A percentile compares a stretch with the other conserved stretches of the same genome.
These are phyloP conservation scores for Sordariomycetes sp. DNA, from an alignment of 2,329 filamentous ascomycete genomes.

Conservation along the genomic window DNA sequence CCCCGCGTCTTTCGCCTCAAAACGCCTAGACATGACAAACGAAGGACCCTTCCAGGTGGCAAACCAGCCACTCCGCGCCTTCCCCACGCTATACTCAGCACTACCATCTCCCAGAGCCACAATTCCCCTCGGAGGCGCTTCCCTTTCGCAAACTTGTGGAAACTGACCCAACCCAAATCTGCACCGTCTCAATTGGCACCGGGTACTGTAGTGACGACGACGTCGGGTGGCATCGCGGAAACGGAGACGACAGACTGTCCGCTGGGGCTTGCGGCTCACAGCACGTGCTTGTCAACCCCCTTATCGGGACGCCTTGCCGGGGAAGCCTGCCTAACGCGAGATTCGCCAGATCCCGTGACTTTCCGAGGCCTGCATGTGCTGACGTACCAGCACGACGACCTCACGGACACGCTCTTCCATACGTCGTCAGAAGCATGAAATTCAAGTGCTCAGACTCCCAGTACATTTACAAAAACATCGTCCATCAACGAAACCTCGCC, in stretches of 20 bases:
- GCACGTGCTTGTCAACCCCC: neutral
- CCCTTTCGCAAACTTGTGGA: neutral
- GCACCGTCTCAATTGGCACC: neutral
- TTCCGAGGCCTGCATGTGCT: neutral
- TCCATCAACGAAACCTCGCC: no score
- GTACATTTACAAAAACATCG: no score
- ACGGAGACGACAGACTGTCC: no score
- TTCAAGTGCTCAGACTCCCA: neutral
- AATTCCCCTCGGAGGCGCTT: neutral
- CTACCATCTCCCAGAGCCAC: neutral
- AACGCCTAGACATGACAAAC: neutral
- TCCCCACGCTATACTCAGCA: neutral
- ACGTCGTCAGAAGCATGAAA: neutral
- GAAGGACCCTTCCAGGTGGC: neutral
- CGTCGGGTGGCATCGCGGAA: no score
- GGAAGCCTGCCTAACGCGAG: neutral
- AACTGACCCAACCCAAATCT: neutral
- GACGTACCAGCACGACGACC: neutral
- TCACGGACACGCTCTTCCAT: neutral
- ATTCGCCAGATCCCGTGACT: neutral
- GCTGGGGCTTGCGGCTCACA: no score
- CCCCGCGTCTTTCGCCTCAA: no score
- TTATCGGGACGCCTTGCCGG: neutral
- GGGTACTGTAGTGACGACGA: neutral
- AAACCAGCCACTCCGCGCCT: neutral